phyloP scores from a whole-genome alignment of 257 asterid genomes.

The Solanum habrochaites region DNA sequence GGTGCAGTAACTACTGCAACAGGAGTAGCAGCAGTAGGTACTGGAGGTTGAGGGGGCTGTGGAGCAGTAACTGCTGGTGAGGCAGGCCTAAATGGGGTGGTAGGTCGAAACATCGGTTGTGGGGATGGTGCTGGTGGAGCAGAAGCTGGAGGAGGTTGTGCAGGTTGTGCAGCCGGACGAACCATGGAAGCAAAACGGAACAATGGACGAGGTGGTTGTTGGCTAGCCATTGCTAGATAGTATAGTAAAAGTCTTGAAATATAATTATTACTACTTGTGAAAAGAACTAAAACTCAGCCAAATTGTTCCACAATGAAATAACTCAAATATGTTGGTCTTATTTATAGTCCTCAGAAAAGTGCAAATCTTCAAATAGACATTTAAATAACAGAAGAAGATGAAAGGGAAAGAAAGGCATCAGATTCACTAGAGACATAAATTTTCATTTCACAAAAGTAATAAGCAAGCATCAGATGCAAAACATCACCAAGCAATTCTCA shows the following conservation, averaged over 20 bases:
- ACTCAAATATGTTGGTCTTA: background rate
- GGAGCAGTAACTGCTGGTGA: background rate
- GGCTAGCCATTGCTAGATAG: conserved; percentile 1
- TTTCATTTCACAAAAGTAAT: background rate
- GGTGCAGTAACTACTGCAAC: background rate
- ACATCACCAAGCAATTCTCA: background rate
- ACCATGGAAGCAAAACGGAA: conserved; percentile 4
- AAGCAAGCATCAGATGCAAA: conserved; percentile 6
- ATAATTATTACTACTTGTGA: background rate
- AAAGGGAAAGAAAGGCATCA: conserved; percentile 7
- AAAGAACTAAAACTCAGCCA: background rate
- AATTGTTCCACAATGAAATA: background rate
- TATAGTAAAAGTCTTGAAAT: background rate
- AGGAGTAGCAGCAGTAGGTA: background rate
- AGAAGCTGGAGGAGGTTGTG: background rate
- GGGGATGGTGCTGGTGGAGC: background rate
- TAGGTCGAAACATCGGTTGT: background rate
- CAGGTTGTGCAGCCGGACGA: background rate
- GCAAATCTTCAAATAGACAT: background rate
- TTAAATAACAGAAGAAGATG: background rate
- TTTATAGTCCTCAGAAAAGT: background rate
- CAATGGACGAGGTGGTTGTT: conserved; percentile 7
- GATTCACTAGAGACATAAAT: background rate
- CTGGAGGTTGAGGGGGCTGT: conserved; percentile 2
- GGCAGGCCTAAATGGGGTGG: conserved; percentile 1